Evolutionary conservation across 1,284 basidiomycete genomes (phyloP), one percentile per base, ranked within the genome.

Genomic region (Puccinia brachypodii): DNA sequence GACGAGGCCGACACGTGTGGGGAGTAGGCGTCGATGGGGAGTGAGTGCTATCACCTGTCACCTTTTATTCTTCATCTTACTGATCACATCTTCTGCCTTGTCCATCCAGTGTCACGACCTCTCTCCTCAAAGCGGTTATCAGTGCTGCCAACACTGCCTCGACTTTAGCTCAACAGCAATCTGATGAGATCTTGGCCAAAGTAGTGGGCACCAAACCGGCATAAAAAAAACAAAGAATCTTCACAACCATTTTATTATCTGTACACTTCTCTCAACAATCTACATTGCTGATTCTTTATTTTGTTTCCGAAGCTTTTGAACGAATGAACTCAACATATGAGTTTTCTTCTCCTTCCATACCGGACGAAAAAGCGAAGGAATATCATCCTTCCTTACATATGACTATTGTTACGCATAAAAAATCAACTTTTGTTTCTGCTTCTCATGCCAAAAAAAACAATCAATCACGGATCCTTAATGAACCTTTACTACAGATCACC

Each of bases 1-100:
- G n/a, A 56, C 44, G 66, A 44, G 76, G 76, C 28, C 60, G 76
- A 56, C 64, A 66, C 38, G 76, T 79, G n/a, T 79, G 76, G 76
- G 76, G 76, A 53, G 76, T 79, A 11, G 76, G 76, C 0, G 76
- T 79, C 25, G 76, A 79, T 60, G 56, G 71, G 31, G 76, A 79
- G 76, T 79, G 33, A 69, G 76, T 60, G n/a, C 13, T 31, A 38
- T 40, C 25, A 44, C 53, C 50, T 50, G 16, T 53, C 66, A 8
- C 19, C 22, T 38, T 79, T 33, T 33, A 0, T 31, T 73, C 33
- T 1, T 50, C 36, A 31, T 53, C 14, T 40, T 71, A 50, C 36
- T 73, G n/a, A 73, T 53, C 14, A 53, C 13, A 64, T 40, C n/a
- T 6, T 42, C 33, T 31, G 33, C 7, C n/a, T 42, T 62, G 28